These are phyloP conservation scores for Calocybe gambosa DNA, from an alignment of 1,284 basidiomycete species.

Conservation along the genomic window DNA sequence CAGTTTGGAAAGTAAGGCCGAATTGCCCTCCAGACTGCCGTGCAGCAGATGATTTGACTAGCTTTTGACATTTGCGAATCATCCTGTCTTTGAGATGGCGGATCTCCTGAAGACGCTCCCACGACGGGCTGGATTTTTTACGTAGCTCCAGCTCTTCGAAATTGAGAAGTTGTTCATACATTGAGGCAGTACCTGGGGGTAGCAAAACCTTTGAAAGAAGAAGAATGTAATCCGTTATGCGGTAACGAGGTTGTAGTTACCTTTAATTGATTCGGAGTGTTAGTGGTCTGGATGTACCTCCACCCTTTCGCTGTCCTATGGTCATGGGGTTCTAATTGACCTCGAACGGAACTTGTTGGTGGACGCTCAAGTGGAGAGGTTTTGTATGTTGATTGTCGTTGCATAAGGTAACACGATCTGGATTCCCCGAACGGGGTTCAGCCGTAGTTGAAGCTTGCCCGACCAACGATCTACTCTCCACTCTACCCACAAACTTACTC, in stretches of 20 bases:
- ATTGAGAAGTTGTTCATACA: conserved; percentile 60
- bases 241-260: conserved; percentile 32
- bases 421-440: too few relatives aligned
- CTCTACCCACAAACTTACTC: too few relatives aligned
- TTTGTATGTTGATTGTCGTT: conserved; percentile 19
- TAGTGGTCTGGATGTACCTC: conserved; percentile 67
- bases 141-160: conserved; percentile 54
- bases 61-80: conserved; percentile 67
- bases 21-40: conserved; percentile 30
- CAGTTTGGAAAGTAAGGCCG: conserved; percentile 45
- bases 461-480: too few relatives aligned
- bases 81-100: conserved; percentile 73
- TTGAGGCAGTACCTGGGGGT: conserved; percentile 62
- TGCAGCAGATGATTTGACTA: conserved; percentile 36
- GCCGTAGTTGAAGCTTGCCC: too few relatives aligned
- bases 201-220: conserved; percentile 47
- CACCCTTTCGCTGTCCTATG: conserved; percentile 49
- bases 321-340: conserved; percentile 62
- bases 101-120: conserved; percentile 63
- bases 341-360: conserved; percentile 59
- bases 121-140: conserved; percentile 47
- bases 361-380: conserved; percentile 43
- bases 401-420: conserved; percentile 10
- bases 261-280: conserved; percentile 68
- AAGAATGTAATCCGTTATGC: too few relatives aligned